Conservation (phyloP, 805 yeast species). For the Middelhovenomyces tepae region DNA sequence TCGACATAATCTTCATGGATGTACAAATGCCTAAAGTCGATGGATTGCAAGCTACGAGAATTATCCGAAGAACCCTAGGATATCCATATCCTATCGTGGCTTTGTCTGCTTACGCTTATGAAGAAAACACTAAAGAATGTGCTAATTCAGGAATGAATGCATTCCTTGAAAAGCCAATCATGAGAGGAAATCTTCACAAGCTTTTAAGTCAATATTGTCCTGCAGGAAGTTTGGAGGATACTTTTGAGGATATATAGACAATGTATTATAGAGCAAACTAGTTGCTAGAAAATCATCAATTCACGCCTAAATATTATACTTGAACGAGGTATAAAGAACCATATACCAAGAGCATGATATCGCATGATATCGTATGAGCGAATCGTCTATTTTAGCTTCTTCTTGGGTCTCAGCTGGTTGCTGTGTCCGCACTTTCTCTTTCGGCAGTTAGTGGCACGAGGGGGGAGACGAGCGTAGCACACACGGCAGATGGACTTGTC, state of each 20-base stretch:
- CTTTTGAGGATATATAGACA: no score
- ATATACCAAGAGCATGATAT: no score
- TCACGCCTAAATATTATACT: no score
- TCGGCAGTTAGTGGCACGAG: conserved; percentile 99
- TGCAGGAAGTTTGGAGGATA: no score
- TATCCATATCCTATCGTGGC: conserved; percentile 79
- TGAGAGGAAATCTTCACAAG: conserved; percentile 57
- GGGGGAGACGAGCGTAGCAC: conserved; percentile 99
- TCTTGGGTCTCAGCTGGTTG: conserved; percentile 99
- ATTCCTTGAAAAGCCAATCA: conserved; percentile 80
- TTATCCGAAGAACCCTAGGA: conserved; percentile 54
- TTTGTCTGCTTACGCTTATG: conserved; percentile 91
- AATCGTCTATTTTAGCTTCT: conserved; percentile 86
- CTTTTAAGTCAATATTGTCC: no score
- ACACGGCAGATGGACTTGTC: conserved; percentile 98
- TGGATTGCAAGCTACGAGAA: conserved; percentile 75
- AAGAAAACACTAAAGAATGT: conserved; percentile 63
- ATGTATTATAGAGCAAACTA: no score
- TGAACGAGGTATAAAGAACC: no score
- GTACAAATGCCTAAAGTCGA: conserved; percentile 95
- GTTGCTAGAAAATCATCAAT: no score
- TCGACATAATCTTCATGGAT: conserved; percentile 86
- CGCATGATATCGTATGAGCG: conserved; percentile 19
- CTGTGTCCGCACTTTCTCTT: conserved; percentile 99
- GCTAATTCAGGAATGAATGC: conserved; percentile 88